Conservation (phyloP, 2,329 filamentous ascomycete genomes). For the Monosporascus sp. region DNA sequence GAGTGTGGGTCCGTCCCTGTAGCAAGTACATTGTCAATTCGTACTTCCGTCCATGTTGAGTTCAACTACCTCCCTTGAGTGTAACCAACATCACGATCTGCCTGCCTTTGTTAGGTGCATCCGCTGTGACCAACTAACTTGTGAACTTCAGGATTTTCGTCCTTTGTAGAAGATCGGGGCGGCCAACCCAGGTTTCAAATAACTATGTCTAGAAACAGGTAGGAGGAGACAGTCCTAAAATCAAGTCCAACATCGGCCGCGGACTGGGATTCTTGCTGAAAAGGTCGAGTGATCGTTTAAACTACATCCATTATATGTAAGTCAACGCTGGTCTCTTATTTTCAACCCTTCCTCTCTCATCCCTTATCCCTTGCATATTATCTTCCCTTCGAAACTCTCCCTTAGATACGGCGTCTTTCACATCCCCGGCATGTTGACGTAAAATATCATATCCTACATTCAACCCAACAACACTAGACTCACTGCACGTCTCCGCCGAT, state of each 20-base stretch:
- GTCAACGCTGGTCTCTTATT: not conserved
- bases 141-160: too few relatives aligned
- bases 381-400: not conserved
- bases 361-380: not conserved
- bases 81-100: not conserved
- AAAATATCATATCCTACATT: not conserved
- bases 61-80: too few relatives aligned
- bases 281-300: not conserved
- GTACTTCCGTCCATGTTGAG: too few relatives aligned
- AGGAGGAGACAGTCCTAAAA: too few relatives aligned
- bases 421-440: too few relatives aligned
- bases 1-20: too few relatives aligned
- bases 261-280: too few relatives aligned
- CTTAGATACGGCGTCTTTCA: too few relatives aligned
- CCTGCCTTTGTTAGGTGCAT: not conserved
- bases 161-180: too few relatives aligned
- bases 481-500: not conserved
- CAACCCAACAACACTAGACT: not conserved
- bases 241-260: too few relatives aligned
- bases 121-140: not conserved
- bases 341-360: constrained; percentile 1
- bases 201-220: not conserved
- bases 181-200: not conserved
- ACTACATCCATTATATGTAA: constrained; percentile 6
- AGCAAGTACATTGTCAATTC: too few relatives aligned